Base-by-base conservation (phyloP, 179 eudicot species). In the Silene coronaria region DNA sequence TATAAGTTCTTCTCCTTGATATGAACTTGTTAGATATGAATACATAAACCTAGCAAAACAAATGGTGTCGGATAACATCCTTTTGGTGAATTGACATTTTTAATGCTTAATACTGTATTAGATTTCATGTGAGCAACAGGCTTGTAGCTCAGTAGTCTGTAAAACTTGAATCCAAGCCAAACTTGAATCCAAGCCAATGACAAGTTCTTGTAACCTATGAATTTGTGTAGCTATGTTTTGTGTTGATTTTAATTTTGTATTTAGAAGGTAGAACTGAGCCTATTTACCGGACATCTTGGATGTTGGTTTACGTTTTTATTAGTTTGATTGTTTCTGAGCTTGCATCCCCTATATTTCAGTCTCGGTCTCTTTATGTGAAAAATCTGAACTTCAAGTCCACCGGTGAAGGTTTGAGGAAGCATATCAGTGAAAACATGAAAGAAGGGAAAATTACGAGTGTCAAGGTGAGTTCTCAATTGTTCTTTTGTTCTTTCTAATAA, bases 321-420 rank as follows among this genome's bases (percentile, higher is more conserved):
- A 73, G 32, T 5, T 68, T 65, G 27, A 17, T 55, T 42, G 27
- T 36, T 34, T 75, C 63, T 67, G 46, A 71, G 30, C 58, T 58
- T 70, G 51, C 32, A 32, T 63, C 38, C 74, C 24, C 74, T 82
- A 59, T 64, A 55, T 76, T 84, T 67, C 97, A 96, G 99, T 88
- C 98, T 6, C 92, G 93, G 23, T 89, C 99, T n/a, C 83, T 96
- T 19, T 96, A 83, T 74, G 93, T 96, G 75, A 93, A 93, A 92
- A 93, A 91, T 83, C 87, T 96, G 82, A 93, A 91, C 83, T 93
- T 96, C 73, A 91, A 86, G 88, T 88, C 99, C 65, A 78, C 87
- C 1, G 96, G 88, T 71, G 94, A 93, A 80, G 75, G 70, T 70
- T 77, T 90, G 86, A 80, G 85, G 81, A 91, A 88, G 79, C 94